A percentile compares a stretch with the other conserved stretches of the same genome.
Evolutionary conservation across 495 filamentous ascomycete species (phyloP).

Genomic region (Aspergillus baeticus): DNA sequence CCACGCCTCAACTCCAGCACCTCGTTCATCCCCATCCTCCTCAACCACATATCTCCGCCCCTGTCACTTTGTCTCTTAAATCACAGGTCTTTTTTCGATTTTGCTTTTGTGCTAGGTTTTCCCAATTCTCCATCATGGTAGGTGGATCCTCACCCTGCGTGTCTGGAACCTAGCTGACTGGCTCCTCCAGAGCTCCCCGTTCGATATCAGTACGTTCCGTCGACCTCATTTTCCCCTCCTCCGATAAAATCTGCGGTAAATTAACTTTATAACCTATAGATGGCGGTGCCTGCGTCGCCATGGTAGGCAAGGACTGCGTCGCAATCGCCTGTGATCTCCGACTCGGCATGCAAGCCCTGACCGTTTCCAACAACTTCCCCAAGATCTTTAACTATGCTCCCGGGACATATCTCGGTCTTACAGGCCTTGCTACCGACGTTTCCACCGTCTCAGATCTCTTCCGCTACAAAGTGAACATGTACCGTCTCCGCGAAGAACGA

Average conservation of each 20-base stretch:
- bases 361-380: constrained; percentile 98
- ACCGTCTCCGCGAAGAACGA: constrained; percentile 96
- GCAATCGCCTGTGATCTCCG: constrained; percentile 99
- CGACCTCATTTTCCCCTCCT: neutral
- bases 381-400: constrained; percentile 96
- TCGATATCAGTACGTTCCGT: constrained; percentile 76
- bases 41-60: constrained; percentile 5
- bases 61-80: neutral
- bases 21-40: constrained; percentile 11
- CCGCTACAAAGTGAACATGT: constrained; percentile 99
- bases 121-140: constrained; percentile 23
- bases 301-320: constrained; percentile 99
- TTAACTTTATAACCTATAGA: constrained; percentile 53
- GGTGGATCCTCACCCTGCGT: constrained; percentile 14
- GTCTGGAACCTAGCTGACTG: constrained; percentile 31
- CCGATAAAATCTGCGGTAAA: constrained; percentile 6
- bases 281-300: constrained; percentile 94
- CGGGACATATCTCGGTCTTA: constrained; percentile 93
- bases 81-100: neutral
- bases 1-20: constrained; percentile 22
- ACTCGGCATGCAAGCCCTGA: constrained; percentile 93
- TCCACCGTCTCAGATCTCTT: constrained; percentile 94
- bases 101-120: neutral
- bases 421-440: constrained; percentile 94
- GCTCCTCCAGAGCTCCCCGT: constrained; percentile 65